Evolutionary conservation across 495 filamentous ascomycete species (phyloP).

Genomic region (Annulohypoxylon nitens): DNA sequence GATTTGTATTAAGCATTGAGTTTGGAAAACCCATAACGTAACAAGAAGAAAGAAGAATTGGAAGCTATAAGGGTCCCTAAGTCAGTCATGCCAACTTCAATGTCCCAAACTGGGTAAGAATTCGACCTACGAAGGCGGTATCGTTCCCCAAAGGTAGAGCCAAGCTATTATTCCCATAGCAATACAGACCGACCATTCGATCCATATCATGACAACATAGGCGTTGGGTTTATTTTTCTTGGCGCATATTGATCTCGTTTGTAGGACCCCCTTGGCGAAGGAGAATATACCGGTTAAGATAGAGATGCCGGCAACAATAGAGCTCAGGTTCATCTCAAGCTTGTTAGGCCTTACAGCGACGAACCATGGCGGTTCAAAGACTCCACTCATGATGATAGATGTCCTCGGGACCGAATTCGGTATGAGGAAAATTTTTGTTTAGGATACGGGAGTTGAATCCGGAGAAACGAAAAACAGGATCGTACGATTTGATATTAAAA

Average conservation of each 20-base stretch:
- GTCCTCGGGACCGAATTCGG: neutral
- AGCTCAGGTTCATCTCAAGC: constrained; percentile 7
- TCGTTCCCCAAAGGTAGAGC: constrained; percentile 2
- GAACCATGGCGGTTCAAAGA: constrained; percentile 3
- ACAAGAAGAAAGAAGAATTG: constrained; percentile 2
- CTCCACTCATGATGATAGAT: constrained; percentile 3
- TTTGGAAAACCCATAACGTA: constrained; percentile 2
- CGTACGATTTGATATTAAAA: neutral
- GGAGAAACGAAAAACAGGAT: neutral
- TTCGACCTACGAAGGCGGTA: neutral
- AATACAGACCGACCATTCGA: constrained; percentile 10
- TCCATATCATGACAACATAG: neutral
- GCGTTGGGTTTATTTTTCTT: neutral
- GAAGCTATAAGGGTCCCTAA: neutral
- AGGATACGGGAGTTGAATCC: neutral
- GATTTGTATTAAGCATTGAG: constrained; percentile 1
- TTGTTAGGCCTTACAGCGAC: constrained; percentile 10
- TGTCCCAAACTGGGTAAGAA: neutral
- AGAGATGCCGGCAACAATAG: constrained; percentile 6
- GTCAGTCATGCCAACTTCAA: neutral
- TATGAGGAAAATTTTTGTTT: neutral
- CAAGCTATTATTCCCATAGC: neutral
- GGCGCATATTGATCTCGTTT: neutral
- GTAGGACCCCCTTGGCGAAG: constrained; percentile 1
- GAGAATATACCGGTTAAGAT: constrained; percentile 4